Conservation (phyloP, 2,329 filamentous ascomycete genomes). For the Aciculosporium take region DNA sequence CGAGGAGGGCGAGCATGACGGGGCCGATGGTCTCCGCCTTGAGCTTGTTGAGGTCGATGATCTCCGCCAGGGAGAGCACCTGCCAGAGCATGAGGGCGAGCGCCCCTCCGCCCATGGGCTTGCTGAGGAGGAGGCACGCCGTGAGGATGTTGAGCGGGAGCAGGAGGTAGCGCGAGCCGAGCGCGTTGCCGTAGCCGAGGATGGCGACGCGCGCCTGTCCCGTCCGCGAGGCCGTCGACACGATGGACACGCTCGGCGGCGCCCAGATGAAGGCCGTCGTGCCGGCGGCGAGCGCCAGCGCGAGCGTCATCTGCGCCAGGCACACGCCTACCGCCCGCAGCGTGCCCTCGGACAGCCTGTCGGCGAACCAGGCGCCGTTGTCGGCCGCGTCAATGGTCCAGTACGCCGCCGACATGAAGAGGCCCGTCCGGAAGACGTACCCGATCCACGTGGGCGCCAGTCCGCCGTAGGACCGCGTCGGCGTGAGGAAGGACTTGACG, state of each 20-base stretch:
- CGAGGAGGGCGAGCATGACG: constrained; percentile 71
- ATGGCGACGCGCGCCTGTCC: constrained; percentile 53
- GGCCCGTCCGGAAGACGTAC: constrained; percentile 58
- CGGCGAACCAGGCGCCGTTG: constrained; percentile 65
- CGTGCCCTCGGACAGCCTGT: constrained; percentile 34
- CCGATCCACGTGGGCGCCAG: constrained; percentile 76
- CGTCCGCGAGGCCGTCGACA: constrained; percentile 30
- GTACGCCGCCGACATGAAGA: constrained; percentile 65
- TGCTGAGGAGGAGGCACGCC: constrained; percentile 67
- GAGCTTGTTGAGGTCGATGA: constrained; percentile 45
- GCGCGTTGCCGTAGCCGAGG: constrained; percentile 83
- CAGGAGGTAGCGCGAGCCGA: constrained; percentile 79
- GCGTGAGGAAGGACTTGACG: constrained; percentile 63
- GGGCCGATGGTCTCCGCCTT: constrained; percentile 66
- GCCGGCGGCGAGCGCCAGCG: constrained; percentile 68
- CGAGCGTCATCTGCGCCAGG: constrained; percentile 67
- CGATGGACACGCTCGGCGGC: constrained; percentile 68
- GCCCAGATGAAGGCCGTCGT: constrained; percentile 76
- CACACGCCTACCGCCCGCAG: constrained; percentile 65
- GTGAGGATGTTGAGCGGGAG: constrained; percentile 66
- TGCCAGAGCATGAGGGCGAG: constrained; percentile 77
- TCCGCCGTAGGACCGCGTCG: constrained; percentile 79
- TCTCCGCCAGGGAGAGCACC: constrained; percentile 61
- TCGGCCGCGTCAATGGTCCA: constrained; percentile 86
- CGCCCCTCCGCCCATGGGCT: constrained; percentile 84